A percentile compares a stretch with the other conserved stretches of the same genome.
Evolutionary conservation across 2,329 filamentous ascomycete genomes (phyloP).

Genomic region (Dendrostoma leiphaemia): DNA sequence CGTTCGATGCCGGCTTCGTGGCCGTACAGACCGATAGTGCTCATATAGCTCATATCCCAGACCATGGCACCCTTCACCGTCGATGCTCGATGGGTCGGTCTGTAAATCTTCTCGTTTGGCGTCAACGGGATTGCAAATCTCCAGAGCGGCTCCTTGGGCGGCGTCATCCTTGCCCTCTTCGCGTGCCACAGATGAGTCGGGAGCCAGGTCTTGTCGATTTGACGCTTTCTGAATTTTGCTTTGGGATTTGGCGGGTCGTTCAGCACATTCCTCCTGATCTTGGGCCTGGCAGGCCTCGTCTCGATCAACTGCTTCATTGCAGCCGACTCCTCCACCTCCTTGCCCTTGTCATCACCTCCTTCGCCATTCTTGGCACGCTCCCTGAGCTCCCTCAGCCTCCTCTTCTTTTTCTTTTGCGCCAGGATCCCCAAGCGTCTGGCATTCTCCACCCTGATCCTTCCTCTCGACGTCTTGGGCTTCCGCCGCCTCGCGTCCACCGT

Average conservation of each 20-base stretch:
- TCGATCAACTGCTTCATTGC: conserved; percentile 29
- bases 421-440: conserved; percentile 68
- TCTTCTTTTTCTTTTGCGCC: conserved; percentile 52
- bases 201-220: conserved; percentile 87
- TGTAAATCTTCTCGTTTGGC: conserved; percentile 85
- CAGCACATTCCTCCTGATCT: conserved; percentile 68
- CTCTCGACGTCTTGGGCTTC: conserved; percentile 57
- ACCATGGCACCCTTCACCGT: conserved; percentile 73
- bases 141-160: conserved; percentile 79
- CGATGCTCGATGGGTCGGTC: conserved; percentile 79
- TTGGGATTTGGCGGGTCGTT: conserved; percentile 56
- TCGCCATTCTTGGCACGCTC: conserved; percentile 23
- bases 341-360: conserved; percentile 12
- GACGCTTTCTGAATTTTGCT: conserved; percentile 78
- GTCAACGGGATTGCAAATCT: conserved; percentile 82
- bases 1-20: conserved; percentile 59
- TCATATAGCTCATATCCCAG: conserved; percentile 95
- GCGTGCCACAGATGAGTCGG: conserved; percentile 94
- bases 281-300: conserved; percentile 52
- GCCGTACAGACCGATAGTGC: conserved; percentile 78
- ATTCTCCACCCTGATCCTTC: conserved; percentile 69
- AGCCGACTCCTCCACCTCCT: conserved; percentile 19
- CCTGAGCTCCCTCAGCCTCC: conserved; percentile 34
- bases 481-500: conserved; percentile 65
- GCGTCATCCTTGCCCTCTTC: conserved; percentile 87